phyloP scores from a whole-genome alignment of 106 monocot species.

The Dendrobium chrysotoxum region DNA sequence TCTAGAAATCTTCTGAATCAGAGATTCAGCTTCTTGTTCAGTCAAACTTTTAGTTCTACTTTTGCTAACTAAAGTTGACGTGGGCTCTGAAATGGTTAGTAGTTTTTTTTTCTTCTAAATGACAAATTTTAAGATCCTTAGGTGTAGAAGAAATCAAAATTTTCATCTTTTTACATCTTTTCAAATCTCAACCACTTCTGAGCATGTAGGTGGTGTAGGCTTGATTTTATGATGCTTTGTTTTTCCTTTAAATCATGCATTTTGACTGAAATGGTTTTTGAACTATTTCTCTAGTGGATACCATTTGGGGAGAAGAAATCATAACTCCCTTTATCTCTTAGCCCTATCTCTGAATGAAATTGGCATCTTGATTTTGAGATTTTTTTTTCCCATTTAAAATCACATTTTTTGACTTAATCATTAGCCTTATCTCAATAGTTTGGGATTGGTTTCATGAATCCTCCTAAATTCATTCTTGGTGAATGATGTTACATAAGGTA shows the following conservation, averaged over 20 bases:
- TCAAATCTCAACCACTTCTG: neutral
- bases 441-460: neutral
- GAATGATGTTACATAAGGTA: too few species aligned
- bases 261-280: neutral
- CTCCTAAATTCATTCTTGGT: neutral
- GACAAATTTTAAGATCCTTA: neutral
- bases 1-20: neutral
- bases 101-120: neutral
- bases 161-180: neutral
- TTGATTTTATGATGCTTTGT: neutral
- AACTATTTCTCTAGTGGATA: neutral
- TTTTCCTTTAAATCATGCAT: neutral
- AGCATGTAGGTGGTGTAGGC: neutral
- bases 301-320: neutral
- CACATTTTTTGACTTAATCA: neutral
- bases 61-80: neutral
- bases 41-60: neutral
- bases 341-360: neutral
- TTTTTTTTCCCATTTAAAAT: too few species aligned
- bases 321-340: constrained; percentile 1
- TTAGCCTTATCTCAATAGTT: neutral
- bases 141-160: neutral
- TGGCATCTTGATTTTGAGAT: too few species aligned
- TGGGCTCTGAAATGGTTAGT: neutral
- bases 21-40: neutral